Percentiles rank a stretch among this genome's conserved stretches.
Conservation (phyloP, 1,284 basidiomycete species). For the Phellinidium pouzarii region DNA sequence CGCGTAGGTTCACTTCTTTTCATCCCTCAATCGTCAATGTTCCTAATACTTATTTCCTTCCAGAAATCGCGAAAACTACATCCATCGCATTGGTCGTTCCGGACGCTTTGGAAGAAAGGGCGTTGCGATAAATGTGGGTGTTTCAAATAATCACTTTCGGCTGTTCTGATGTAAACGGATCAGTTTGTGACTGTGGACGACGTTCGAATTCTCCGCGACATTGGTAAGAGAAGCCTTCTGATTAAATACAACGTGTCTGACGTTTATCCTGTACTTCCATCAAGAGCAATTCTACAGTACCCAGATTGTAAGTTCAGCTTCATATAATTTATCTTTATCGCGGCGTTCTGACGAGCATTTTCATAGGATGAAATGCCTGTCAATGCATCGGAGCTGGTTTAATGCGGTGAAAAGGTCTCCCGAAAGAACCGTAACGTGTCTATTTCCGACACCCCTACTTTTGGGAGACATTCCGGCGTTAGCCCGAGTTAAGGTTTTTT, state of each 20-base stretch:
- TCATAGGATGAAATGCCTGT: constrained; percentile 89
- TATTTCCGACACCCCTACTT: neutral
- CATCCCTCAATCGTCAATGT: too few relatives aligned
- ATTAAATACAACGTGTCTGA: constrained; percentile 18
- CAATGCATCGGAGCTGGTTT: constrained; percentile 84
- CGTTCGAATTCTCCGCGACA: constrained; percentile 85
- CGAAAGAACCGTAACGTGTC: neutral
- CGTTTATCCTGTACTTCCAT: constrained; percentile 7
- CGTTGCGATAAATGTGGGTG: constrained; percentile 78
- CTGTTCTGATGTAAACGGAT: constrained; percentile 11
- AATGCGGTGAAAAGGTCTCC: constrained; percentile 9
- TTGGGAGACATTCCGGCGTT: neutral
- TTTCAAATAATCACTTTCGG: constrained; percentile 23
- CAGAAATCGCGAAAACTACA: constrained; percentile 97
- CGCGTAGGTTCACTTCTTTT: constrained; percentile 48
- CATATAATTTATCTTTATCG: constrained; percentile 15
- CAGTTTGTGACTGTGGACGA: constrained; percentile 91
- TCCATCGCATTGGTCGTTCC: constrained; percentile 94
- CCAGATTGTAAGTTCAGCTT: constrained; percentile 60
- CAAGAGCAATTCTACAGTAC: constrained; percentile 86
- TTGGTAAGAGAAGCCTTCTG: constrained; percentile 46
- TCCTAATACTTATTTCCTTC: neutral
- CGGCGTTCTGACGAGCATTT: constrained; percentile 18
- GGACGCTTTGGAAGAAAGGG: constrained; percentile 95
- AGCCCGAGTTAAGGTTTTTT: neutral